Evolutionary conservation across 1,284 basidiomycete genomes (phyloP), one percentile per base, ranked within the genome.

Genomic region (Puccinia brachypodii): DNA sequence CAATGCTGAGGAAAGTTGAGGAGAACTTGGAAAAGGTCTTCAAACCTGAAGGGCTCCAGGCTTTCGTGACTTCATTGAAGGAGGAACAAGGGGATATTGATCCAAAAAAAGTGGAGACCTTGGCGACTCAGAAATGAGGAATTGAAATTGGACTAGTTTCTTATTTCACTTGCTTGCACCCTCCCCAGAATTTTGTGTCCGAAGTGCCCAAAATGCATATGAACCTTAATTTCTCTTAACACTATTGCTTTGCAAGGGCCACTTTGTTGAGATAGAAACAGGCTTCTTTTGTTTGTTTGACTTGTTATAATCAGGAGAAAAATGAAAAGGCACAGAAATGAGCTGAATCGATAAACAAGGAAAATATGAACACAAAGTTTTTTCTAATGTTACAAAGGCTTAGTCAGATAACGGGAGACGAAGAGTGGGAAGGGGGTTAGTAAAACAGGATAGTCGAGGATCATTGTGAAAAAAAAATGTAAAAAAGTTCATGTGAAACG

Each of bases 311-410:
- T 7, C 28, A 36, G 16, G 31, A 62, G 36, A 25, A 25, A 62
- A 62, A 36, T 36, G 14, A 62, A 6, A 33, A 36, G 56, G 22
- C 2, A 6, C 7, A 8, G 14, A 8, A 58, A 28, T 28, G 56
- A 7, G n/a, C 25, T 53, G 19, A 11, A 16, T 7, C 16, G 58
- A 33, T 6, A 19, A 28, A 19, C 8, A 58, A 7, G 31, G 4
- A 58, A 6, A 28, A 58, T 28, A 58, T 9, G 14, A 36, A 62
- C 11, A n/a, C n/a, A n/a, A n/a, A n/a, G n/a, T n/a, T n/a, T n/a
- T n/a, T 36, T 68, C 16, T 64, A 68, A 68, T 68, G 40, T 6
- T 68, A 68, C 64, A 68, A 44, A 68, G n/a, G 22, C 4, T 42
- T 3, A 68, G 6, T 11, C 36, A 68, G n/a, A 68, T 8, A n/a